Conservation (phyloP, 2,329 filamentous ascomycete genomes). For the Ophiostoma ips region DNA sequence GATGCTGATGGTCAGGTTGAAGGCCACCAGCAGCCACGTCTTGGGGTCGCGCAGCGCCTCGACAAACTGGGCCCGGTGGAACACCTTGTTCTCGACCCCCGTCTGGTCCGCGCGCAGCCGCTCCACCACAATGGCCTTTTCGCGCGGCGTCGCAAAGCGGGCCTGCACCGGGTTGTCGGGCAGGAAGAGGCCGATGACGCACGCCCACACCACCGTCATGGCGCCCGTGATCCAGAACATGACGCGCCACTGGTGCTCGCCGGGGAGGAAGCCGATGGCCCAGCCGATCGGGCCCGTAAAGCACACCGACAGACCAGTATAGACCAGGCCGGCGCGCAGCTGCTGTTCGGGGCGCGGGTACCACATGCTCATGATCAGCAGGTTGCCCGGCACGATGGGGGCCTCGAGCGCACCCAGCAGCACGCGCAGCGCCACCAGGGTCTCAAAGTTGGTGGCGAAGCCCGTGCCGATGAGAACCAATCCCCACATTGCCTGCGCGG, state of each 20-base stretch:
- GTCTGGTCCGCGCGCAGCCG: conserved; percentile 23
- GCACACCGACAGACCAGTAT: conserved; percentile 41
- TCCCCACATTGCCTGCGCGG: conserved; percentile 43
- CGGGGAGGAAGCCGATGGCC: conserved; percentile 45
- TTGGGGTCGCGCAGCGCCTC: conserved; percentile 22
- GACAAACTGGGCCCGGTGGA: conserved; percentile 19
- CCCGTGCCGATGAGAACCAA: conserved; percentile 34
- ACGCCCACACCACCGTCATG: conserved; percentile 44
- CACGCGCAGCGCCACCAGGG: conserved; percentile 40
- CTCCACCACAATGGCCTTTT: conserved; percentile 19
- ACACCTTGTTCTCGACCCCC: conserved; percentile 21
- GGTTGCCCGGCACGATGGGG: conserved; percentile 33
- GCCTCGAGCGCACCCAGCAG: conserved; percentile 53
- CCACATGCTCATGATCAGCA: conserved; percentile 54
- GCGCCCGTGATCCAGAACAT: conserved; percentile 52
- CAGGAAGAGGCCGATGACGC: conserved; percentile 41
- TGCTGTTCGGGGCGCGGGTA: conserved; percentile 49
- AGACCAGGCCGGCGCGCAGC: conserved; percentile 43
- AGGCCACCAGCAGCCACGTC: conserved; percentile 14
- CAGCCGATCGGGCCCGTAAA: conserved; percentile 34
- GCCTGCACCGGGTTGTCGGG: conserved; percentile 36
- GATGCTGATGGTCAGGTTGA: conserved; percentile 4
- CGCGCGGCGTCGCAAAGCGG: conserved; percentile 14
- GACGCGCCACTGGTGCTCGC: conserved; percentile 48
- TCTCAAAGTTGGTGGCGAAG: conserved; percentile 40